Percentiles rank a stretch among this genome's conserved stretches.
Conservation (phyloP, 2,329 filamentous ascomycete genomes). For the Plectosphaerella cucumerina region DNA sequence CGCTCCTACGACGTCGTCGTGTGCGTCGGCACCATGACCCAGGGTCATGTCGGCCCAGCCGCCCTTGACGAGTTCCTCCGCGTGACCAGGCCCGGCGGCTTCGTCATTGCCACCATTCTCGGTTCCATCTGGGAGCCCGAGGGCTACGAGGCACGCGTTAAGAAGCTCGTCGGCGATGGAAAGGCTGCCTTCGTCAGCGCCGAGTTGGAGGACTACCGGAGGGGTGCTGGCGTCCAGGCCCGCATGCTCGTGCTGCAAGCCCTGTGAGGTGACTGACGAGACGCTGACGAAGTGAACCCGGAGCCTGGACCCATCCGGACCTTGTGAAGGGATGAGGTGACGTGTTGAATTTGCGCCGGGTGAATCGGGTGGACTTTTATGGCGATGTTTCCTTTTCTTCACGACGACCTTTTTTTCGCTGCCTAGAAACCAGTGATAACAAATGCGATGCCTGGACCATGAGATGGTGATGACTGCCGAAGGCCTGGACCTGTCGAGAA, state of each 20-base stretch:
- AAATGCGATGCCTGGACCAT: no score
- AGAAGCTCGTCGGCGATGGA: conserved; percentile 23
- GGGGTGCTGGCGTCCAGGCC: conserved; percentile 23
- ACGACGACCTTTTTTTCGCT: no score
- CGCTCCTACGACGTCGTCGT: conserved; percentile 44
- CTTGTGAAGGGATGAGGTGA: neutral
- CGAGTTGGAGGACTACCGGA: conserved; percentile 25
- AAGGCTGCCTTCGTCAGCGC: conserved; percentile 22
- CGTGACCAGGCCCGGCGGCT: conserved; percentile 39
- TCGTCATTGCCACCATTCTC: conserved; percentile 47
- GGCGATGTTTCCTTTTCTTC: no score
- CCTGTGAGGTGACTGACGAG: no score
- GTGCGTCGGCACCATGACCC: conserved; percentile 52
- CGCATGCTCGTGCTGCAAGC: conserved; percentile 23
- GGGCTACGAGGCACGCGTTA: conserved; percentile 42
- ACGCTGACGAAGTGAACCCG: neutral
- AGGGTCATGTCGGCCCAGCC: conserved; percentile 48
- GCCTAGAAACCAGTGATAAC: no score
- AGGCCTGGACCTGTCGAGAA: no score
- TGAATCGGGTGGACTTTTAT: neutral
- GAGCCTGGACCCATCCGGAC: neutral
- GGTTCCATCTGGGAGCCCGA: conserved; percentile 43
- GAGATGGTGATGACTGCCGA: no score
- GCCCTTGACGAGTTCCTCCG: conserved; percentile 46
- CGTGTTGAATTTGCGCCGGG: neutral